These are phyloP conservation scores for Nannochloropsis salina DNA, from an alignment of 108 stramenopile species.

Conservation along the genomic window DNA sequence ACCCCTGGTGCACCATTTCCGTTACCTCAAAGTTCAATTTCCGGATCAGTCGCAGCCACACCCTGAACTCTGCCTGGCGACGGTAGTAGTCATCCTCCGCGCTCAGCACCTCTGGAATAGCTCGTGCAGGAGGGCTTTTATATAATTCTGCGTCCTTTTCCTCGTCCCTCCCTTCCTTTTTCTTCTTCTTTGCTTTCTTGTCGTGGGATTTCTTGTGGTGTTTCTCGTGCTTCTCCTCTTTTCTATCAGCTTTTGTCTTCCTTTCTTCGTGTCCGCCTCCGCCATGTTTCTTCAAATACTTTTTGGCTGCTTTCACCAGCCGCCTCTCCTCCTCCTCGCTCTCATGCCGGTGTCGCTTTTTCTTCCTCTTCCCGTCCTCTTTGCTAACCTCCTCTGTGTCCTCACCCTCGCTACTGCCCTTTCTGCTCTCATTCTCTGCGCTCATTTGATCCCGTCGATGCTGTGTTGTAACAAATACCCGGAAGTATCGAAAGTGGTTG, in stretches of 20 bases:
- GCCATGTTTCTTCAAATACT: constrained; percentile 5
- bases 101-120: constrained; percentile 8
- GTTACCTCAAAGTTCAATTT: not conserved
- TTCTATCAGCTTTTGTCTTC: not conserved
- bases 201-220: not conserved
- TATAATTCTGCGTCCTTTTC: not conserved
- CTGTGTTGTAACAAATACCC: no score
- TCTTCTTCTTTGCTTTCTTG: not conserved
- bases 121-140: not conserved
- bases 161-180: not conserved
- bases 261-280: not conserved
- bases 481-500: no score
- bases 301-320: not conserved
- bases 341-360: not conserved
- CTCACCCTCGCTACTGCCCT: not conserved
- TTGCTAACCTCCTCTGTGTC: not conserved
- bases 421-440: not conserved
- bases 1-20: not conserved
- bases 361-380: not conserved
- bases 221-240: not conserved
- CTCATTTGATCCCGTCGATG: no score
- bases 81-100: constrained; percentile 19
- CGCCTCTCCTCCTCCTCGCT: not conserved
- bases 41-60: not conserved
- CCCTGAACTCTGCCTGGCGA: not conserved